These are phyloP conservation scores for Phytophthora meadii DNA, from an alignment of 352 stramenopile species.

Conservation along the genomic window DNA sequence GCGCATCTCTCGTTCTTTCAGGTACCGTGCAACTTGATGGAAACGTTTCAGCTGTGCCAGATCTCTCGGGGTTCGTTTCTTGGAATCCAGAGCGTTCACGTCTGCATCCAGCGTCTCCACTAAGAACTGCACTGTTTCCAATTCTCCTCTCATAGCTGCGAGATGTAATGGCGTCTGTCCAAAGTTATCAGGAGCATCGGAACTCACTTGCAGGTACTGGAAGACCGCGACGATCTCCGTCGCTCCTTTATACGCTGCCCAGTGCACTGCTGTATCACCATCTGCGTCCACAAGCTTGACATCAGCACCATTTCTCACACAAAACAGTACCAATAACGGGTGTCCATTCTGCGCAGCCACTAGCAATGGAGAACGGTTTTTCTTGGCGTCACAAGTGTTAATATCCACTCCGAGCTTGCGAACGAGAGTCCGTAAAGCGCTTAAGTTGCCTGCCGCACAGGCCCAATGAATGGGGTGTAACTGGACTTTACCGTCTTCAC, in stretches of 20 bases:
- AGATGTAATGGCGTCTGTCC: conserved; percentile 87
- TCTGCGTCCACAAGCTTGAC: conserved; percentile 69
- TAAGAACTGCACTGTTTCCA: conserved; percentile 78
- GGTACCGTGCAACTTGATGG: conserved; percentile 59
- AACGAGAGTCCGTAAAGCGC: conserved; percentile 65
- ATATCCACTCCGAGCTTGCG: conserved; percentile 68
- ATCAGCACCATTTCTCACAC: conserved; percentile 76
- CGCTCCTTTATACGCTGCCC: conserved; percentile 86
- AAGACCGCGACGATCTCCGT: conserved; percentile 86
- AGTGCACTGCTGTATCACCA: conserved; percentile 84
- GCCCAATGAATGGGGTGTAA: conserved; percentile 89
- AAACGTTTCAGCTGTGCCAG: conserved; percentile 69
- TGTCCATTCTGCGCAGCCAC: conserved; percentile 82
- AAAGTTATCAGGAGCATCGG: conserved; percentile 68
- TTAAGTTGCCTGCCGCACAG: conserved; percentile 76
- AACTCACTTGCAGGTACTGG: conserved; percentile 78
- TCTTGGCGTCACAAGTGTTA: conserved; percentile 75
- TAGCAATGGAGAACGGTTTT: conserved; percentile 78
- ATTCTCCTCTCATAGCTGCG: conserved; percentile 76
- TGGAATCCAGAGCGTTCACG: conserved; percentile 51
- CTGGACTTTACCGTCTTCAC: conserved; percentile 54
- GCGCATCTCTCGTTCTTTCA: conserved; percentile 42
- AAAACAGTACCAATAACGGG: conserved; percentile 78
- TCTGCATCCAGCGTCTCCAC: conserved; percentile 82
- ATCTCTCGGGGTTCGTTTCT: conserved; percentile 66